These are phyloP conservation scores for Exophiala bonariae DNA, from an alignment of 2,329 filamentous ascomycete genomes.

Conservation along the genomic window DNA sequence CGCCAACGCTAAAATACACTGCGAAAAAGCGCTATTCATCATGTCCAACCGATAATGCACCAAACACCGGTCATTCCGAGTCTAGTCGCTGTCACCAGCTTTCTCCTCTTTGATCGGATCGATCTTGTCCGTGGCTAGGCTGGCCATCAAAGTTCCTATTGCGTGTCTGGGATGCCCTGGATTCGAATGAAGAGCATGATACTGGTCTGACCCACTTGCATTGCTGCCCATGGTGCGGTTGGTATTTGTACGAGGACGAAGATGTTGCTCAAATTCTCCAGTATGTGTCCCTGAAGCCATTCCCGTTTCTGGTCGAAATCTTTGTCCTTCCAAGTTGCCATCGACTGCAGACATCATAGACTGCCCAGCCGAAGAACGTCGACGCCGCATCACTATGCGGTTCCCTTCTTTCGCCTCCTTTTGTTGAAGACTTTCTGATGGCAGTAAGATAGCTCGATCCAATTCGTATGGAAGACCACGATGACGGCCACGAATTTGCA, in stretches of 20 bases:
- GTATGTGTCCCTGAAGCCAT: slow-evolving; percentile 13
- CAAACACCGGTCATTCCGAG: no score
- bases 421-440: slow-evolving; percentile 42
- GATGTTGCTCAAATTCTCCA: slow-evolving; percentile 5
- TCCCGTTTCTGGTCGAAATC: slow-evolving; percentile 23
- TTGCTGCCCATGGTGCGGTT: slow-evolving; percentile 13
- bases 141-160: neutral
- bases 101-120: slow-evolving; percentile 1
- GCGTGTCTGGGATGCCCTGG: neutral
- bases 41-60: no score
- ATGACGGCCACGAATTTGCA: slow-evolving; percentile 66
- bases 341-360: slow-evolving; percentile 22
- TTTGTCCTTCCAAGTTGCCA: slow-evolving; percentile 19
- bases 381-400: slow-evolving; percentile 23
- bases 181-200: neutral
- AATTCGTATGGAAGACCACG: slow-evolving; percentile 66
- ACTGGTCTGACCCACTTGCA: slow-evolving; percentile 10
- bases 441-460: slow-evolving; percentile 69
- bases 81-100: neutral
- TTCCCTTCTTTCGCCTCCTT: slow-evolving; percentile 29
- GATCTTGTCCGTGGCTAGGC: neutral
- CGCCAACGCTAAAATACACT: no score
- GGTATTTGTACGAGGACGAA: slow-evolving; percentile 17
- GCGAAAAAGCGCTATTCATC: no score
- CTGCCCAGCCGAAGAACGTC: slow-evolving; percentile 17